phyloP scores from a whole-genome alignment of 2,329 filamentous ascomycete species.

The Berkeleyomyces basicola region DNA sequence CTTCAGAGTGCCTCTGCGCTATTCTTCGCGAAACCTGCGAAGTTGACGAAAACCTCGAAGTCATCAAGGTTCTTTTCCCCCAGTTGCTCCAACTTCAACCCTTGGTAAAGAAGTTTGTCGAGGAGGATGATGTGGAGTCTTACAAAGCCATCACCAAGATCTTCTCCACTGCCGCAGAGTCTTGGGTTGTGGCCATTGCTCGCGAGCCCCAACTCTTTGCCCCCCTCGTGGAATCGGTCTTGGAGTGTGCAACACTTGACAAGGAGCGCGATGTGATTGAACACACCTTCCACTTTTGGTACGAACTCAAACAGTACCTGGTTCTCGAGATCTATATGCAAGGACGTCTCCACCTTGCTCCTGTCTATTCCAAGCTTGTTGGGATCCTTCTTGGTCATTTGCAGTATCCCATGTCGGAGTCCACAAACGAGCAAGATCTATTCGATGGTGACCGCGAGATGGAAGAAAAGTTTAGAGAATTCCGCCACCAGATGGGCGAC shows the following conservation, averaged over 20 bases:
- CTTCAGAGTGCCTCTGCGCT: constrained; percentile 80
- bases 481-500: constrained; percentile 93
- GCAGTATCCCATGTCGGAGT: constrained; percentile 66
- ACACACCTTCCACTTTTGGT: constrained; percentile 95
- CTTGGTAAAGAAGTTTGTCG: constrained; percentile 56
- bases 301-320: constrained; percentile 91
- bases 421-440: constrained; percentile 58
- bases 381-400: constrained; percentile 86
- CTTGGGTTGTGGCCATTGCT: constrained; percentile 86
- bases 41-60: constrained; percentile 72
- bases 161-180: constrained; percentile 82
- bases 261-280: constrained; percentile 81
- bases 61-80: constrained; percentile 71
- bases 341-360: constrained; percentile 57
- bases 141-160: constrained; percentile 82
- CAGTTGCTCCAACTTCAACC: constrained; percentile 60
- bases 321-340: constrained; percentile 79
- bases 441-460: constrained; percentile 93
- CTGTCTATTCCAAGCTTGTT: constrained; percentile 76
- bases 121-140: constrained; percentile 67
- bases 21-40: constrained; percentile 86
- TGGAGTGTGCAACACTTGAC: constrained; percentile 83
- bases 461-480: constrained; percentile 93
- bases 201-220: constrained; percentile 69
- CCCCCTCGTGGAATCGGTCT: constrained; percentile 68